Base-by-base conservation (phyloP, 2,329 filamentous ascomycete species). In the Aureobasidium zeae region DNA sequence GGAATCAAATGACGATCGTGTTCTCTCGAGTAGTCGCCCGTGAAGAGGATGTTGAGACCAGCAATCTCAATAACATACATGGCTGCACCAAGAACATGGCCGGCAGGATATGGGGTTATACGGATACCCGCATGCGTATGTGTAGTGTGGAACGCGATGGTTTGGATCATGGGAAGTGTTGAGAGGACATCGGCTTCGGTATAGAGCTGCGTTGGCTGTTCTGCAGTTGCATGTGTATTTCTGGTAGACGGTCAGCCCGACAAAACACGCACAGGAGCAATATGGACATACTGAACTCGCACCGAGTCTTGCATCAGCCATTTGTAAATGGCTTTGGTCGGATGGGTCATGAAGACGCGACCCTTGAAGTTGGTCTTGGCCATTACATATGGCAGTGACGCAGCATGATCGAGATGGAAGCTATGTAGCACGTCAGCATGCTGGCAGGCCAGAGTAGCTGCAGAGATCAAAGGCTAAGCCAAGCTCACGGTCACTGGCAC, bases 61-160 rank as follows among this genome's bases (percentile, higher is more conserved):
- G 89, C 91, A 57, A 98, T 98, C 58, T 95, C 89, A 53, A 98
- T 86, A 24, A 96, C 74, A 53, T 94, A 98, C 91, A 98, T 98
- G 55, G 91, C 91, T 10, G 91, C 91, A 28, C 91, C 91, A 8
- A 98, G 74, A n/a, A 98, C 91, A 68, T 98, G 91, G 17, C 91
- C 91, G 6, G 91, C 91, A 3, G 93, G 91, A 55, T 94, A 96
- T 12, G 91, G 91, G 0, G 91, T 98, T 55, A 98, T 94, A 43
- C 87, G 82, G 53, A 98, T 94, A 26, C 87, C 94, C 24, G 89
- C 91, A 51, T 96, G 89, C 7, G 88, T 95, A 57, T 98, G 89
- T 5, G 91, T 98, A 5, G 91, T 96, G 63, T 96, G 85, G 66
- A 95, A 98, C 62, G 95, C 89, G 57, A 98, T 95, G 10, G 91